A percentile compares a stretch with the other conserved stretches of the same genome.
Conservation (phyloP, 2,329 filamentous ascomycete species). For the Trichophyton schoenleinii region DNA sequence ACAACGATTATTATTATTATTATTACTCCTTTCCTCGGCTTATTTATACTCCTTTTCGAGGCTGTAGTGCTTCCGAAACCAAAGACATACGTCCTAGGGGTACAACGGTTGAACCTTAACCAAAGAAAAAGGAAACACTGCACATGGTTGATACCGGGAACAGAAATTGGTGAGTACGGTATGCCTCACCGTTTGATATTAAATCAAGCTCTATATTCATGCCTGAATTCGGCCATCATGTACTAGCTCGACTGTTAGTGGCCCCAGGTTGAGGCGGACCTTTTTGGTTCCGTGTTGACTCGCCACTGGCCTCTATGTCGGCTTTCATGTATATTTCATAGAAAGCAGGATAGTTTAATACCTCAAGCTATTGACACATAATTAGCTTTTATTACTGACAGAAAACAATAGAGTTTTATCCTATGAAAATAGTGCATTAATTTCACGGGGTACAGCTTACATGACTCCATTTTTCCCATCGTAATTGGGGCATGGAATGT, state of each 20-base stretch:
- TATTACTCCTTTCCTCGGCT: not conserved
- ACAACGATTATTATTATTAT: not conserved
- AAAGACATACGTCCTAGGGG: no score
- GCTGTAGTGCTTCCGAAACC: no score
- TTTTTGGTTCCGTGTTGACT: not conserved
- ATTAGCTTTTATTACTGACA: not conserved
- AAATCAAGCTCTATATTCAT: not conserved
- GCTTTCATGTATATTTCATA: not conserved
- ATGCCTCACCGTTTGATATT: no score
- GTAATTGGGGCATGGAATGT: slow-evolving; percentile 13
- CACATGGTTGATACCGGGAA: not conserved
- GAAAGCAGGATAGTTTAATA: not conserved
- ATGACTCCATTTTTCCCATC: slow-evolving; percentile 24
- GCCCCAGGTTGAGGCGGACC: not conserved
- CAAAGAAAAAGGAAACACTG: not conserved
- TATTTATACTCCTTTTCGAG: no score
- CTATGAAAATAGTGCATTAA: not conserved
- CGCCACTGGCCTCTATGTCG: not conserved
- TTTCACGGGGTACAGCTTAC: slow-evolving; percentile 10
- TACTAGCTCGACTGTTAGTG: not conserved
- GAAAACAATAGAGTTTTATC: not conserved
- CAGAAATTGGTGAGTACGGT: no score
- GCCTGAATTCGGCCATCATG: not conserved
- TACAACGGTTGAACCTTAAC: no score
- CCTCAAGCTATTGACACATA: not conserved